phyloP scores from a whole-genome alignment of 805 yeast genomes.

The Candida parachauliodes region DNA sequence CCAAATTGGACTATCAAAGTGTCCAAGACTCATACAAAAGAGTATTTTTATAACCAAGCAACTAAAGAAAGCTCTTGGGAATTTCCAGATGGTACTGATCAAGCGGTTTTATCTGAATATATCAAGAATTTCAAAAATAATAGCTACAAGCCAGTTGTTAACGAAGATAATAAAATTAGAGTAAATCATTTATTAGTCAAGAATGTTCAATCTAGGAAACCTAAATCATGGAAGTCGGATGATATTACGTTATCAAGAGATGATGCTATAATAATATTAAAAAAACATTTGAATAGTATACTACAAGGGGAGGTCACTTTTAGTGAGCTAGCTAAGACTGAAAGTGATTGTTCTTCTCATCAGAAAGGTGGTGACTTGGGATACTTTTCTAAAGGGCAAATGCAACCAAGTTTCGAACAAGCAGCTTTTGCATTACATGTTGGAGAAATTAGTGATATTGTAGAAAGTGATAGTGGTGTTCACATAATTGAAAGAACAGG shows the following conservation, averaged over 20 bases:
- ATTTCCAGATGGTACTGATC: constrained; percentile 81
- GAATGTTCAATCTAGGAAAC: constrained; percentile 80
- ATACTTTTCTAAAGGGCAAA: constrained; percentile 79
- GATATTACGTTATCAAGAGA: constrained; percentile 76
- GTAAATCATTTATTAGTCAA: constrained; percentile 82
- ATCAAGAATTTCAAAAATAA: constrained; percentile 36
- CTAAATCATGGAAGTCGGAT: constrained; percentile 84
- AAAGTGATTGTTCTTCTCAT: constrained; percentile 87
- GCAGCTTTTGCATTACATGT: constrained; percentile 79
- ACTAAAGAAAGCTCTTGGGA: constrained; percentile 84
- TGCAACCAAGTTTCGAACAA: constrained; percentile 93
- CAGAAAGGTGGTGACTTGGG: constrained; percentile 92
- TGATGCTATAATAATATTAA: constrained; percentile 69
- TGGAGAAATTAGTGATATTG: constrained; percentile 78
- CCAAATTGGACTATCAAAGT: constrained; percentile 76
- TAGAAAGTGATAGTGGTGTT: constrained; percentile 88
- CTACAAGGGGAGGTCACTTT: constrained; percentile 63
- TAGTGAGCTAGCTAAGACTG: constrained; percentile 70
- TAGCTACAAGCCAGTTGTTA: constrained; percentile 44
- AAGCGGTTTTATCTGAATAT: constrained; percentile 53
- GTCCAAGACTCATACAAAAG: constrained; percentile 78
- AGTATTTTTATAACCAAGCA: constrained; percentile 71
- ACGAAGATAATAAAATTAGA: constrained; percentile 56
- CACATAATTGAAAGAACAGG: constrained; percentile 87
- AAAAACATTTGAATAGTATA: constrained; percentile 54